A percentile compares a stretch with the other conserved stretches of the same genome.
phyloP scores from a whole-genome alignment of 2,329 filamentous ascomycete species.

The Sarocladiaceae sp. region DNA sequence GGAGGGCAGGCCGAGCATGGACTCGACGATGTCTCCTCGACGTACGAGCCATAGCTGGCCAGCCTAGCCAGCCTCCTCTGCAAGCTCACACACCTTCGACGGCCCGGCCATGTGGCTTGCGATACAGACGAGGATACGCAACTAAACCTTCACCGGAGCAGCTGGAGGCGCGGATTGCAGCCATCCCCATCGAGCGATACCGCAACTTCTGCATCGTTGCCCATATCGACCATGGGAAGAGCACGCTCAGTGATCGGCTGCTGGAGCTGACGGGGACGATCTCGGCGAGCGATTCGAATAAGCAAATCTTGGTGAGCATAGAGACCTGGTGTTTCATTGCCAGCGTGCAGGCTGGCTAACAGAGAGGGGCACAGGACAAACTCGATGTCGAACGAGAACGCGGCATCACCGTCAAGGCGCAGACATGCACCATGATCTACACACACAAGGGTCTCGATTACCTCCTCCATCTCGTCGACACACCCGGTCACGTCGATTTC shows the following conservation, averaged over 20 bases:
- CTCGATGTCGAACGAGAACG: slow-evolving; percentile 93
- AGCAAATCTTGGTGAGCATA: slow-evolving; percentile 66
- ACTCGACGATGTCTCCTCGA: slow-evolving; percentile 20
- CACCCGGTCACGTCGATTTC: slow-evolving; percentile 96
- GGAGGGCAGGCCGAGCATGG: slow-evolving; percentile 30
- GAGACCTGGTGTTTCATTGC: not conserved
- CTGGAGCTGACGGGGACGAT: slow-evolving; percentile 95
- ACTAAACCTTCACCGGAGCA: slow-evolving; percentile 26
- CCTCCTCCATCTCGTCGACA: slow-evolving; percentile 90
- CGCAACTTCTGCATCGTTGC: slow-evolving; percentile 99
- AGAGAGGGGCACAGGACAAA: slow-evolving; percentile 56
- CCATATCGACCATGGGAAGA: slow-evolving; percentile 98
- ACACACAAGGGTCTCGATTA: slow-evolving; percentile 81
- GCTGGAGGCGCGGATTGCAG: slow-evolving; percentile 51
- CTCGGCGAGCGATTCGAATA: slow-evolving; percentile 69
- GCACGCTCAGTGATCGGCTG: slow-evolving; percentile 85
- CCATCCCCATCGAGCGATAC: slow-evolving; percentile 71
- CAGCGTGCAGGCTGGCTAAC: not conserved
- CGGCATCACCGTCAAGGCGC: slow-evolving; percentile 97
- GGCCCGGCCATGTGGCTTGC: too few relatives aligned
- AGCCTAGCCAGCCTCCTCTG: not conserved
- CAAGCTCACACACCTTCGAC: not conserved
- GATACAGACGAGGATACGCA: not conserved
- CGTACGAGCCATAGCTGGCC: not conserved
- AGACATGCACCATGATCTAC: slow-evolving; percentile 98